A percentile compares a stretch with the other conserved stretches of the same genome.
phyloP scores from a whole-genome alignment of 805 yeast genomes.

The Lipomyces kockii region DNA sequence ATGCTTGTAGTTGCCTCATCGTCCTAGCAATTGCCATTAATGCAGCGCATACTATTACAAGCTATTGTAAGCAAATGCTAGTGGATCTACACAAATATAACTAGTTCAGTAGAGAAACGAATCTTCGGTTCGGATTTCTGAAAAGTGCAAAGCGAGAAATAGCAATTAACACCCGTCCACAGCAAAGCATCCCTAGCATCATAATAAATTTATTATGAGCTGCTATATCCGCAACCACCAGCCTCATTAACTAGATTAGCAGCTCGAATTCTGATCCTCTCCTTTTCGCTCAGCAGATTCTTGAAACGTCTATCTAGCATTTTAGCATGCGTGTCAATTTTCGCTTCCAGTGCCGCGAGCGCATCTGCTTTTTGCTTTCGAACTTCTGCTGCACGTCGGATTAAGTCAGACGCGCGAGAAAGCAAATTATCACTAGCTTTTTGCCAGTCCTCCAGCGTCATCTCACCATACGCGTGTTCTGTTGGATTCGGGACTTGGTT shows the following conservation, averaged over 20 bases:
- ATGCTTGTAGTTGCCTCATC: no score
- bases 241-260: conserved; percentile 11
- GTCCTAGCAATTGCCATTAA: no score
- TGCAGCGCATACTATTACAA: background rate
- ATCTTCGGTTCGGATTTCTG: background rate
- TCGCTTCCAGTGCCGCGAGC: conserved; percentile 18
- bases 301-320: background rate
- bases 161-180: background rate
- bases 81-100: background rate
- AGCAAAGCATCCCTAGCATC: background rate
- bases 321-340: conserved; percentile 20
- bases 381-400: conserved; percentile 8
- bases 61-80: background rate
- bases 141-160: conserved; percentile 1
- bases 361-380: conserved; percentile 21
- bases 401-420: conserved; percentile 19
- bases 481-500: conserved; percentile 13
- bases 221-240: background rate
- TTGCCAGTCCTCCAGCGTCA: conserved; percentile 32
- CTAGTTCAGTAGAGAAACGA: background rate
- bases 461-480: conserved; percentile 22
- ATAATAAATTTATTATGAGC: background rate
- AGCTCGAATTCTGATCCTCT: conserved; percentile 17
- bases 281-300: conserved; percentile 15
- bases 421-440: conserved; percentile 14